phyloP scores from a whole-genome alignment of 768 basidiomycete genomes.

The Russula virescens region DNA sequence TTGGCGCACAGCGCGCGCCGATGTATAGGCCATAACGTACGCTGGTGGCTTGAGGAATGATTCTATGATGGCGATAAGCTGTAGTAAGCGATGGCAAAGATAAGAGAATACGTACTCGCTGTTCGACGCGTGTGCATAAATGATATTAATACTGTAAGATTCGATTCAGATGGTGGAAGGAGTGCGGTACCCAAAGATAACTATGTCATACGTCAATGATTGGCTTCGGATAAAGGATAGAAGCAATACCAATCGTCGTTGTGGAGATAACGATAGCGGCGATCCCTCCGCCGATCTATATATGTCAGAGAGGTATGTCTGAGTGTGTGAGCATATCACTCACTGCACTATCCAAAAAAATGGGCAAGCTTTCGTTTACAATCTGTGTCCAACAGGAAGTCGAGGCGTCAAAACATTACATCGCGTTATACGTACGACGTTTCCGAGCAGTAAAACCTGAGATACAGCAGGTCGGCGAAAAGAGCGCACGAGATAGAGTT shows the following conservation, averaged over 20 bases:
- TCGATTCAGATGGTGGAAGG: not conserved
- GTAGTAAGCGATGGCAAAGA: not conserved
- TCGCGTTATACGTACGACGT: slow-evolving; percentile 55
- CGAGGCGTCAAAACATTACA: not conserved
- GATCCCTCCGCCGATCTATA: slow-evolving; percentile 58
- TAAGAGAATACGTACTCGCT: slow-evolving; percentile 10
- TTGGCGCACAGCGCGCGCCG: slow-evolving; percentile 46
- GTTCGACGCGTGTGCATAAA: not conserved
- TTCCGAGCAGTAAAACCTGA: slow-evolving; percentile 79
- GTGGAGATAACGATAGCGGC: slow-evolving; percentile 78
- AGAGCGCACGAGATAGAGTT: slow-evolving; percentile 16
- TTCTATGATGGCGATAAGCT: slow-evolving; percentile 32
- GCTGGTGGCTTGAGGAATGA: slow-evolving; percentile 71
- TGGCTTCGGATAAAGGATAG: not conserved
- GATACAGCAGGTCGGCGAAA: not conserved
- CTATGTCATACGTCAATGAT: slow-evolving; percentile 32
- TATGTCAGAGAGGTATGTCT: not conserved
- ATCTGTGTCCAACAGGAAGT: slow-evolving; percentile 39
- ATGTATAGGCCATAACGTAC: slow-evolving; percentile 54
- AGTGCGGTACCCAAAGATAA: slow-evolving; percentile 70
- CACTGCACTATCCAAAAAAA: slow-evolving; percentile 71
- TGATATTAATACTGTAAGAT: not conserved
- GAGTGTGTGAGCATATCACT: not conserved
- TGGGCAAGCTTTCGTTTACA: slow-evolving; percentile 77
- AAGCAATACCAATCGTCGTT: slow-evolving; percentile 52